Percentiles rank a stretch among this genome's conserved stretches.
Conservation (phyloP, 768 basidiomycete genomes). For the Pisolithus sp. region DNA sequence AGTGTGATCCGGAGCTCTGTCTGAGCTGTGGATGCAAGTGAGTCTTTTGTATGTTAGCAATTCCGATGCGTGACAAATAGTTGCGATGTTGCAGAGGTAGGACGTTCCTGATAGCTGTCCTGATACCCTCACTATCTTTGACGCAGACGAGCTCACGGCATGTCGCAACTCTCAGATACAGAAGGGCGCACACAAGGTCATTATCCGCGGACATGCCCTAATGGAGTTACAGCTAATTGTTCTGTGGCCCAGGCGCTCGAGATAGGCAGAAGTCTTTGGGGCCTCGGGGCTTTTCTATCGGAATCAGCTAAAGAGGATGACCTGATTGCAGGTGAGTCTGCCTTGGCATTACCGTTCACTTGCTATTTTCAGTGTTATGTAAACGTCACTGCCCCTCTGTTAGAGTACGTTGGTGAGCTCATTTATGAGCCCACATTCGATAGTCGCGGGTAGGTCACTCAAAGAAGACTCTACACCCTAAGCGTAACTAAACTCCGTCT, state of each 20-base stretch:
- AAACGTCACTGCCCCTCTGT: neutral
- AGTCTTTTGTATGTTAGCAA: slow-evolving; percentile 10
- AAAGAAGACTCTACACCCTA: neutral
- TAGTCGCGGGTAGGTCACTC: slow-evolving; percentile 43
- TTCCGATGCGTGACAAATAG: neutral
- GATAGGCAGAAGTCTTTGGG: slow-evolving; percentile 41
- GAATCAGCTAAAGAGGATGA: slow-evolving; percentile 41
- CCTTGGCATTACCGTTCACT: neutral
- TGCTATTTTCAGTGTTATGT: neutral
- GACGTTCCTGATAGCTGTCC: neutral
- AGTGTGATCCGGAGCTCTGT: slow-evolving; percentile 70
- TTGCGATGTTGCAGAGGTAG: neutral
- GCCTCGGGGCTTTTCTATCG: slow-evolving; percentile 47
- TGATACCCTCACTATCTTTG: neutral
- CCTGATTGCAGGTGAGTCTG: slow-evolving; percentile 39
- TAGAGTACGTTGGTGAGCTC: slow-evolving; percentile 67
- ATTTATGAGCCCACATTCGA: slow-evolving; percentile 42
- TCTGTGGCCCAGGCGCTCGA: slow-evolving; percentile 31
- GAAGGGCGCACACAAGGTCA: slow-evolving; percentile 38
- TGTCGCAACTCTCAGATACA: slow-evolving; percentile 51
- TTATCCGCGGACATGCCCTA: neutral
- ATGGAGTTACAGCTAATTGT: neutral
- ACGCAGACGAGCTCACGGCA: slow-evolving; percentile 22
- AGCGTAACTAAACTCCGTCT: neutral
- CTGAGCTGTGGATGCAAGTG: slow-evolving; percentile 43